Conservation (phyloP, 192 early-diverging fungal species). For the Phlyctochytrium arcticum region DNA sequence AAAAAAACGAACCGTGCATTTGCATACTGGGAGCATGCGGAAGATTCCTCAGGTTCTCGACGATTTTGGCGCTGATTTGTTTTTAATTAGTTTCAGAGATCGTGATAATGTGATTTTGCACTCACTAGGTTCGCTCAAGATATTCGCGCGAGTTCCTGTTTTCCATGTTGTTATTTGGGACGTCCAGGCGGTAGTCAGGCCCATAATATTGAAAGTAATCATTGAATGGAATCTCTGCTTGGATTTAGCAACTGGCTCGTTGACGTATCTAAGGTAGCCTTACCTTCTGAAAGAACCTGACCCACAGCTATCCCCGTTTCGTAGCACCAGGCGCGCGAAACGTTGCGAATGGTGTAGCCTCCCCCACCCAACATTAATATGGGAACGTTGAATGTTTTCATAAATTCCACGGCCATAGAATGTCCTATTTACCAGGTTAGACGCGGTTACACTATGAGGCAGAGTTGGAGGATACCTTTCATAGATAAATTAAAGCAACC, state of each 20-base stretch:
- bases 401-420: conserved; percentile 85
- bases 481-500: conserved; percentile 96
- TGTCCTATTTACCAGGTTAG: conserved; percentile 62
- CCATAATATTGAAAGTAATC: conserved; percentile 63
- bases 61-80: conserved; percentile 43
- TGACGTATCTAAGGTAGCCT: neutral
- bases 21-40: conserved; percentile 92
- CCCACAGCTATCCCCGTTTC: conserved; percentile 84
- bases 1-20: conserved; percentile 70
- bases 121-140: conserved; percentile 70
- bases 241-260: neutral
- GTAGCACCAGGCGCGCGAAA: conserved; percentile 91
- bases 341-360: conserved; percentile 89
- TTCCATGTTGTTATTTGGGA: conserved; percentile 75
- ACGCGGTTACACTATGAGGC: conserved; percentile 32
- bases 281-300: conserved; percentile 60
- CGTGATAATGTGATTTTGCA: neutral
- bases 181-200: conserved; percentile 52
- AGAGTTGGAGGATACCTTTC: conserved; percentile 48
- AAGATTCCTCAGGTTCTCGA: conserved; percentile 85
- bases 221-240: conserved; percentile 60
- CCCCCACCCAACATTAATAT: conserved; percentile 92
- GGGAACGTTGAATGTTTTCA: conserved; percentile 88
- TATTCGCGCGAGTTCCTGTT: conserved; percentile 88
- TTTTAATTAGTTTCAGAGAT: conserved; percentile 1